Percentiles rank a stretch among this genome's conserved stretches.
Conservation (phyloP, 306 rosid species). For the Vigna radiata region DNA sequence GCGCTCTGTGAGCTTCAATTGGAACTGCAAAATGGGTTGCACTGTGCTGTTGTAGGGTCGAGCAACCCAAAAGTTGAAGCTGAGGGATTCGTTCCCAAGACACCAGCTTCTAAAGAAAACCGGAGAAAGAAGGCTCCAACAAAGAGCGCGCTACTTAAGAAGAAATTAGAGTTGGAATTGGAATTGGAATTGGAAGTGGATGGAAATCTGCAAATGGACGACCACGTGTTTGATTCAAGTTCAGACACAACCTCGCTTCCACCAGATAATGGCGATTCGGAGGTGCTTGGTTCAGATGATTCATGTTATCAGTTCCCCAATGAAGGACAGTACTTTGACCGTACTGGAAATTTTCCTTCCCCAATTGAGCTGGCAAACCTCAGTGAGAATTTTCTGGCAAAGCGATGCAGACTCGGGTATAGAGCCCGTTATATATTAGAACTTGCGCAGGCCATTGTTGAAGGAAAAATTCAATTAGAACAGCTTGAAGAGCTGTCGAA, state of each 20-base stretch:
- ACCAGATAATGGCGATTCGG: conserved; percentile 26
- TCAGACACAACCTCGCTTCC: conserved; percentile 6
- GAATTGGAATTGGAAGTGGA: conserved; percentile 23
- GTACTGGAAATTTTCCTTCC: conserved; percentile 57
- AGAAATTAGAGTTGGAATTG: conserved; percentile 40
- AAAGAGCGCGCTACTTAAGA: conserved; percentile 11
- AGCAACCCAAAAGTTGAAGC: conserved; percentile 26
- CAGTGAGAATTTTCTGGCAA: conserved; percentile 50
- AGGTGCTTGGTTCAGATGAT: conserved; percentile 6
- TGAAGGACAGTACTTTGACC: conserved; percentile 34
- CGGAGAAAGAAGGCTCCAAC: conserved; percentile 35
- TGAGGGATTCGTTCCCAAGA: conserved; percentile 45
- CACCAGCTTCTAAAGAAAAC: conserved; percentile 52
- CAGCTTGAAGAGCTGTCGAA: conserved; percentile 54
- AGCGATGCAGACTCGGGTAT: conserved; percentile 63
- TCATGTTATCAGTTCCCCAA: conserved; percentile 11
- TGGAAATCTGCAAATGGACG: conserved; percentile 15
- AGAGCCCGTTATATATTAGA: conserved; percentile 55
- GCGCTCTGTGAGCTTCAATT: conserved; percentile 61
- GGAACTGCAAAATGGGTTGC: conserved; percentile 51
- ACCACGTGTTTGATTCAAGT: not conserved
- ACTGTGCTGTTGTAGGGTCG: not conserved
- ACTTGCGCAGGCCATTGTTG: conserved; percentile 54
- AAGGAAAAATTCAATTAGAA: conserved; percentile 54
- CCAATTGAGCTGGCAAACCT: conserved; percentile 57